Conservation (phyloP, 441 rosid genomes). For the Populus hybrid region DNA sequence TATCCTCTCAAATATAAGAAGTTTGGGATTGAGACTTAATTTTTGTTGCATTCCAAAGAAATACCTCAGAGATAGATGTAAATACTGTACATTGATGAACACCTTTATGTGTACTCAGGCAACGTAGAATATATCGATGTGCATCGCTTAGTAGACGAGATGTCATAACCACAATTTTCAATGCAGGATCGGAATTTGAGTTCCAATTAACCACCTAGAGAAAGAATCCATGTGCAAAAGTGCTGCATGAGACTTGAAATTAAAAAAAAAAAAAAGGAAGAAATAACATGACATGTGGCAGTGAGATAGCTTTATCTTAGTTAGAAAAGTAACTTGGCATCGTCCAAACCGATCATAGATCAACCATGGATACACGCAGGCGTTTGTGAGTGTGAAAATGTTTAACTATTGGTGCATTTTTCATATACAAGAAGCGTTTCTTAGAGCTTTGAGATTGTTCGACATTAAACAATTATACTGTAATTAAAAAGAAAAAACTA, state of each 20-base stretch:
- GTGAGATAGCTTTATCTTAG: background rate
- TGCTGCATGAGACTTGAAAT: constrained; percentile 2
- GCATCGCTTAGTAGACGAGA: constrained; percentile 85
- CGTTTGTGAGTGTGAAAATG: too few relatives aligned
- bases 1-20: background rate
- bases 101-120: constrained; percentile 58
- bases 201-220: constrained; percentile 74
- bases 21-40: background rate
- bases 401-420: background rate
- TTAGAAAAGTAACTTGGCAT: background rate
- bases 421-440: background rate
- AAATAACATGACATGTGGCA: background rate
- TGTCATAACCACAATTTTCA: constrained; percentile 64
- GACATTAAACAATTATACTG: background rate
- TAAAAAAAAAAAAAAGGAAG: background rate
- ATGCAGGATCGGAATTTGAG: constrained; percentile 43
- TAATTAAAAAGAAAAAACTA: too few relatives aligned
- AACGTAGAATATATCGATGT: constrained; percentile 84
- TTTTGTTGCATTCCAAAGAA: constrained; percentile 9
- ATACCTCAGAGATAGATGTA: constrained; percentile 94
- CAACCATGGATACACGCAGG: too few relatives aligned
- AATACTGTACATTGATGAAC: constrained; percentile 54
- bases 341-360: background rate
- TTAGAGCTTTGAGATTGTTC: background rate
- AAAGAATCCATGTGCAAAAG: constrained; percentile 19